phyloP scores from a whole-genome alignment of 2,329 filamentous ascomycete species.

The Huntiella savannae region DNA sequence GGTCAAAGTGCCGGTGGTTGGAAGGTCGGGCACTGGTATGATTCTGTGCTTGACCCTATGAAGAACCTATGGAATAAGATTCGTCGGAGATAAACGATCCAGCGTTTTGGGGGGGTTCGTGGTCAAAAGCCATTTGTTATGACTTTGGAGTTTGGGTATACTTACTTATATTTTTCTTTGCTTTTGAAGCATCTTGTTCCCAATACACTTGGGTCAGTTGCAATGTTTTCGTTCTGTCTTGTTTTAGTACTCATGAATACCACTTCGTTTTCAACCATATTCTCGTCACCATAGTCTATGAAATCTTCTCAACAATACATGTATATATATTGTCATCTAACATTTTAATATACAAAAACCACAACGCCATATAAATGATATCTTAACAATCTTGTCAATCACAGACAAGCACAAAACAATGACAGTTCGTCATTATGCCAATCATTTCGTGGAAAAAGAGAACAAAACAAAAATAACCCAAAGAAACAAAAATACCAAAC shows the following conservation, averaged over 20 bases:
- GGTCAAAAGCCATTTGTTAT: background rate
- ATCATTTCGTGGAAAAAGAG: background rate
- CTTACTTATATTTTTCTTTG: conserved; percentile 1
- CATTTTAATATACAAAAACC: conserved; percentile 5
- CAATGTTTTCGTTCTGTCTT: background rate
- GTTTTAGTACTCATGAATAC: background rate
- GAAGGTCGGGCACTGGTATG: conserved; percentile 11
- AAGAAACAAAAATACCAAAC: background rate
- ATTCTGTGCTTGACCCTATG: conserved; percentile 9
- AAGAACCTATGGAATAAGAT: conserved; percentile 9
- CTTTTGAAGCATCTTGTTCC: background rate
- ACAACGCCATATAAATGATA: conserved; percentile 9
- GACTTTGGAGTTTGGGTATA: background rate
- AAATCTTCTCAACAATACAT: background rate
- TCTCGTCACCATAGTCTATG: background rate
- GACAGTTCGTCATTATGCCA: background rate
- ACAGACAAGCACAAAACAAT: background rate
- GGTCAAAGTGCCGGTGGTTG: conserved; percentile 6
- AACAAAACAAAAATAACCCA: conserved; percentile 7
- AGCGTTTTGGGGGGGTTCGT: background rate
- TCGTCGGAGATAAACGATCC: background rate
- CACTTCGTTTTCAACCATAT: background rate
- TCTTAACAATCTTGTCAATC: conserved; percentile 2
- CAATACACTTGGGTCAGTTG: no score
- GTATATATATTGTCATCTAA: conserved; percentile 3